These are phyloP conservation scores for Diplodia mutila DNA, from an alignment of 2,329 filamentous ascomycete species.

Conservation along the genomic window DNA sequence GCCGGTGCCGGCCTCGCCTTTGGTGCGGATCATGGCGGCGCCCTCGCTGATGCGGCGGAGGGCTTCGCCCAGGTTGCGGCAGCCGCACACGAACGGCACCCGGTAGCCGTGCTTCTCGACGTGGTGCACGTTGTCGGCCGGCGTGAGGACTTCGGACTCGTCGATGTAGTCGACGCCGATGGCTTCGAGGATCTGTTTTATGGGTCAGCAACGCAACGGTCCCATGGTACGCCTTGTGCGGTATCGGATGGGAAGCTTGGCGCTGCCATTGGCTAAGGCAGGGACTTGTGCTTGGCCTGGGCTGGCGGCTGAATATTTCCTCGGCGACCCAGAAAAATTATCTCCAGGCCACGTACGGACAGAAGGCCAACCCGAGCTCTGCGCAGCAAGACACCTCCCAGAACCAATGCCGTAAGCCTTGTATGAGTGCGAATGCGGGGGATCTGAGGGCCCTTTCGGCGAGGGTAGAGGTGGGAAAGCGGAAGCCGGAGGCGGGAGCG, in stretches of 20 bases:
- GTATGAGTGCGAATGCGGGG: neutral
- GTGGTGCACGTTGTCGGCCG: slow-evolving; percentile 87
- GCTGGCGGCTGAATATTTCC: neutral
- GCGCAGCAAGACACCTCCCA: neutral
- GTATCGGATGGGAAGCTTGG: slow-evolving; percentile 9
- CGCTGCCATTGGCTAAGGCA: neutral
- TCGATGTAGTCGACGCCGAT: slow-evolving; percentile 98
- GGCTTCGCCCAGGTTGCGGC: slow-evolving; percentile 91
- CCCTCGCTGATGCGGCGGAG: slow-evolving; percentile 89
- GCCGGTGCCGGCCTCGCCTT: slow-evolving; percentile 95
- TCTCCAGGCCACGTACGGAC: neutral
- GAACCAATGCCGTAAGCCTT: neutral
- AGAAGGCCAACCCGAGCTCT: neutral
- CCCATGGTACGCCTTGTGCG: neutral
- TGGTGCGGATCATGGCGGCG: slow-evolving; percentile 98
- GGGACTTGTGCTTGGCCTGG: neutral
- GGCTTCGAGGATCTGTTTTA: slow-evolving; percentile 79
- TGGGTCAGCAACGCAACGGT: neutral
- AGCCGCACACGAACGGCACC: slow-evolving; percentile 94
- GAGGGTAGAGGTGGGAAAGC: neutral
- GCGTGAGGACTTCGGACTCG: slow-evolving; percentile 96
- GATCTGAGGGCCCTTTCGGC: neutral
- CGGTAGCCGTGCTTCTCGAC: slow-evolving; percentile 85
- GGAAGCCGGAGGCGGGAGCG: slow-evolving; percentile 2
- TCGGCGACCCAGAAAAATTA: neutral